Base-by-base conservation (phyloP, 495 filamentous ascomycete species). In the Letharia lupina region DNA sequence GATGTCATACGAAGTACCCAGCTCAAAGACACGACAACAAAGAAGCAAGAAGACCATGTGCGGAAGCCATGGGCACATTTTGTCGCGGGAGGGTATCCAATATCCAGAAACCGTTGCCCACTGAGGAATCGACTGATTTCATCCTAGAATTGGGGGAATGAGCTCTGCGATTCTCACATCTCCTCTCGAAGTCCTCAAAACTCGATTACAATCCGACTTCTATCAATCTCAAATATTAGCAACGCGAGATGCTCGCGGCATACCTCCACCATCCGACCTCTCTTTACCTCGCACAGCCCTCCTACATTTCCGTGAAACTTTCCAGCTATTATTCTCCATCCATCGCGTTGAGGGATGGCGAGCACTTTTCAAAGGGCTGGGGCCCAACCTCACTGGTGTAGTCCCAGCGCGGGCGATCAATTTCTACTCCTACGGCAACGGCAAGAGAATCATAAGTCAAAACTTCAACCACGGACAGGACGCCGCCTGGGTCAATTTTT, bases 101-200 rank as follows among this genome's bases (percentile, higher is more conserved):
- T 57, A n/a, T n/a, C 52, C 45, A 28, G 54, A 48, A 37, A 45
- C n/a, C 60, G 56, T 42, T 31, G 66, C 23, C 35, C 42, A 37
- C 62, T 60, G 37, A 33, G 44, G 39, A 61, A n/a, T 37, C 33
- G 15, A 61, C 69, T 75, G 42, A 69, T 35, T 31, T 60, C 33
- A 66, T 65, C 60, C 63, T 67, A 95, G 91, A 28, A 76, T 91
- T 31, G 92, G 92, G 67, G 92, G 92, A 65, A 93, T 96, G 89
- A 91, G 89, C 23, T 83, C 91, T 16, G 88, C 91, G 7, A 85
- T 87, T n/a, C 77, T 96, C 13, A 96, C 91, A 1, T 89, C 89
- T 6, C 91, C 91, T 9, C 85, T 96, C 58, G 91, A 96, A 72
- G 92, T 96, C 39, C 82, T 96, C 12, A 94, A 94, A 76, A 96